These are phyloP conservation scores for Moniliella sp. DNA, from an alignment of 1,284 basidiomycete genomes.

Conservation along the genomic window DNA sequence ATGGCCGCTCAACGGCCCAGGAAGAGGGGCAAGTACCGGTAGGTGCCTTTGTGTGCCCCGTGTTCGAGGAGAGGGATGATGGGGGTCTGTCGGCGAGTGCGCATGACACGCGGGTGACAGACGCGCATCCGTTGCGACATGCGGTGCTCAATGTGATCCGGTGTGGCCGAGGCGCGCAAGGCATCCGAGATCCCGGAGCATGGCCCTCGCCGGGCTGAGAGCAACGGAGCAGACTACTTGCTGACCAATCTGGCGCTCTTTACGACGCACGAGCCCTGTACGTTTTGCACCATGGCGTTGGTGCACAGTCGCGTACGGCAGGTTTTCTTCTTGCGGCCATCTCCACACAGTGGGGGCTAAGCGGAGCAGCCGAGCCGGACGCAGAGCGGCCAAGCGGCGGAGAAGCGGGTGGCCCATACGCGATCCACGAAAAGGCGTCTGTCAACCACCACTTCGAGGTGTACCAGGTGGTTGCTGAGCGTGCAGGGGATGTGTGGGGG, in stretches of 20 bases:
- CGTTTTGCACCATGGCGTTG: constrained; percentile 28
- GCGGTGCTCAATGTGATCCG: constrained; percentile 14
- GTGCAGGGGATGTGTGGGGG: not conserved
- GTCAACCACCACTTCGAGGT: constrained; percentile 36
- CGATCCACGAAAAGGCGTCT: constrained; percentile 35
- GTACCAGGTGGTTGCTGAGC: constrained; percentile 25
- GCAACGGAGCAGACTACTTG: constrained; percentile 26
- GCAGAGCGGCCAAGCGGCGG: constrained; percentile 5
- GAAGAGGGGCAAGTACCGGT: too few relatives aligned
- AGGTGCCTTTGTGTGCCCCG: too few relatives aligned
- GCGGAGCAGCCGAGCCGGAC: constrained; percentile 7
- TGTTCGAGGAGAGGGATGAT: not conserved
- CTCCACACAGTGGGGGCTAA: constrained; percentile 17
- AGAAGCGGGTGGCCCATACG: constrained; percentile 23
- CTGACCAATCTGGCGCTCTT: constrained; percentile 21
- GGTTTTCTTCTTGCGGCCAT: constrained; percentile 18
- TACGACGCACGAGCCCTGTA: constrained; percentile 27
- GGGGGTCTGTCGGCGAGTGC: constrained; percentile 7
- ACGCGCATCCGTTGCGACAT: constrained; percentile 23
- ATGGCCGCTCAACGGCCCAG: too few relatives aligned
- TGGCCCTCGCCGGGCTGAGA: constrained; percentile 2
- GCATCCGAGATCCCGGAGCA: constrained; percentile 3
- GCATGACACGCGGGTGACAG: constrained; percentile 10
- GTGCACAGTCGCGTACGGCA: constrained; percentile 21
- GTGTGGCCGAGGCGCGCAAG: constrained; percentile 8